Base-by-base conservation (phyloP, 73 alveolate species). In the Paramecium sonneborni region DNA sequence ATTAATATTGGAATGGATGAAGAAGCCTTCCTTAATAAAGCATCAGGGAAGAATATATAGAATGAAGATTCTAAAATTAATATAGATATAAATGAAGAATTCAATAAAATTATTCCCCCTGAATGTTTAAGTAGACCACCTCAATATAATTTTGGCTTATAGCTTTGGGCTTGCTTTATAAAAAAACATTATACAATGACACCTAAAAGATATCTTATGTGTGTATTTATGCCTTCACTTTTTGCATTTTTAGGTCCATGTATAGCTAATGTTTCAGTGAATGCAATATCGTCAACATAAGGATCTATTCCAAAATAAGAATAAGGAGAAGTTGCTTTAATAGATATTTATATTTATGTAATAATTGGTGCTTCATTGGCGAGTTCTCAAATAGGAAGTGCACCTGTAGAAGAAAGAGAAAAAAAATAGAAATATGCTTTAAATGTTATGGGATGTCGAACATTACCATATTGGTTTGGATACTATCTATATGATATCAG, bases 1-100 rank as follows among this genome's bases (percentile, higher is more conserved):
- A 92, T 98, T 15, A 96, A 93, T 93, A 98, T 97, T 10, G 99
- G 94, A n/a, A 97, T 94, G 70, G 99, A 96, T 74, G 94, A 82
- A 41, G 92, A 82, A 18, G 58, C 28, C 24, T 85, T 85, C 21
- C 39, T 74, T 56, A 72, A 90, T 46, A 56, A 35, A 39, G 90
- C 67, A 52, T 35, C 34, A 23, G 93, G 69, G 14, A 32, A 85
- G 35, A 30, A 35, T 56, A 52, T 41, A 62, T 18, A 26, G 85
- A 76, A 86, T 38, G 74, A 23, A 58, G 43, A 67, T 55, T 7
- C 35, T 20, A 37, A 48, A 85, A 55, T 85, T 8, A 85, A 85
- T 2, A 21, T 62, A 1, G 46, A 86, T 28, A 86, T 35, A 5
- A 86, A 57, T 6, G 85, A 72, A 1, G 85, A 86, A 48, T 86